phyloP scores from a whole-genome alignment of 352 stramenopile species.

The Globisporangium carolinianum region DNA sequence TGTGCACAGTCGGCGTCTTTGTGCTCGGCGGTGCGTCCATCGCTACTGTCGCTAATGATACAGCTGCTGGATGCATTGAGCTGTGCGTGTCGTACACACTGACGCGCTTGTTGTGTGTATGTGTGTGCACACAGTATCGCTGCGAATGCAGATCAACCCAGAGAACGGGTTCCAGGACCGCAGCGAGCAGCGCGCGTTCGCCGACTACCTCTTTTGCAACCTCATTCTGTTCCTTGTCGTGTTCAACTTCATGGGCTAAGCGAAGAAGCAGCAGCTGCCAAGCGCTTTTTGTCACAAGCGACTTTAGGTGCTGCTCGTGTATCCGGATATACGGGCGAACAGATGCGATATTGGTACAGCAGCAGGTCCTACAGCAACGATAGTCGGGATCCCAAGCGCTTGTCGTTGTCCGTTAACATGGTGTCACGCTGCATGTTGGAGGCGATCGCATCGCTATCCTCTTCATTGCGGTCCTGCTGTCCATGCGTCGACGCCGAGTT shows the following conservation, averaged over 20 bases:
- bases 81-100: neutral
- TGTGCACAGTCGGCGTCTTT: conserved; percentile 88
- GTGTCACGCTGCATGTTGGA: too few relatives aligned
- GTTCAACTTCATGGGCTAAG: conserved; percentile 92
- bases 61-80: neutral
- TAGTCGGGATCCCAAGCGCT: too few relatives aligned
- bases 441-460: too few relatives aligned
- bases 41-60: neutral
- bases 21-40: conserved; percentile 68
- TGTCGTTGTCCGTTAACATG: too few relatives aligned
- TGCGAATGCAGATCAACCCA: conserved; percentile 88
- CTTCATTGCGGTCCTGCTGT: too few relatives aligned
- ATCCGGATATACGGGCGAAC: too few relatives aligned
- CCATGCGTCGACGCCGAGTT: too few relatives aligned
- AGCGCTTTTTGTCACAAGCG: too few relatives aligned
- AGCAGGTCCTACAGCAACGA: too few relatives aligned
- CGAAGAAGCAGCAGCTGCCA: too few relatives aligned
- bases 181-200: conserved; percentile 83
- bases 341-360: too few relatives aligned
- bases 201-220: conserved; percentile 91
- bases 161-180: conserved; percentile 79
- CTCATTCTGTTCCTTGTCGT: conserved; percentile 90
- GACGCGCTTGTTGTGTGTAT: neutral
- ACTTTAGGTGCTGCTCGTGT: too few relatives aligned
- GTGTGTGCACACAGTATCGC: conserved; percentile 45